Evolutionary conservation across 805 yeast species (phyloP), one percentile per base, ranked within the genome.

Genomic region (Pachysolen tannophilus): DNA sequence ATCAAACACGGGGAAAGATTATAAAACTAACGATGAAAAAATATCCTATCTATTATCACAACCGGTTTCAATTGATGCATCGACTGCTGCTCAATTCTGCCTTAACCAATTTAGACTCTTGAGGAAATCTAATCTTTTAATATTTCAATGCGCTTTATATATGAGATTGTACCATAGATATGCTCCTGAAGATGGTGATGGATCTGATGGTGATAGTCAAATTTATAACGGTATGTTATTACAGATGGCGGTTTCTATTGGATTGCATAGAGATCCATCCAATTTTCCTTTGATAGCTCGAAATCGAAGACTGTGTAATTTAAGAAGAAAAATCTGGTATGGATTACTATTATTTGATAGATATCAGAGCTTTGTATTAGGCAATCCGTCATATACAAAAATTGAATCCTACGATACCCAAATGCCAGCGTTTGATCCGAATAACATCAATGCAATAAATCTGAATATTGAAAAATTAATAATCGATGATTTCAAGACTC

Each of bases 161-260:
- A 55, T 66, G 46, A 57, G 72, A 42, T 37, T 63, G 5, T 73
- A 69, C 49, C 65, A 48, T 42, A 58, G 51, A 27, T 59, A 51
- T 40, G 60, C 70, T 2, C 72, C 70, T 0, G 74, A 68, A 42
- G 69, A 66, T 44, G 74, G 73, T 29, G 74, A 69, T 42, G 58
- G 62, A 4, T 53, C 58, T 2, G 76, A 70, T 48, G 70, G 69
- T 32, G 74, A 70, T 37, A 67, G 32, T 1, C 53, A 49, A 23
- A 53, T 75, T 6, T 67, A 71, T 35, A 51, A 69, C 10, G 75
- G 79, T 1, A 65, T 75, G 55, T 59, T 77, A 20, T 55, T 77
- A 11, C 84, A 78, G 46, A 75, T 80, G 81, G 83, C 80, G 0
- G 64, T 72, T 35, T 66, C 79, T 26, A 65, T 79, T 43, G 88